Base-by-base conservation (phyloP, 2,329 filamentous ascomycete species). In the Sarocladium brachiariae region DNA sequence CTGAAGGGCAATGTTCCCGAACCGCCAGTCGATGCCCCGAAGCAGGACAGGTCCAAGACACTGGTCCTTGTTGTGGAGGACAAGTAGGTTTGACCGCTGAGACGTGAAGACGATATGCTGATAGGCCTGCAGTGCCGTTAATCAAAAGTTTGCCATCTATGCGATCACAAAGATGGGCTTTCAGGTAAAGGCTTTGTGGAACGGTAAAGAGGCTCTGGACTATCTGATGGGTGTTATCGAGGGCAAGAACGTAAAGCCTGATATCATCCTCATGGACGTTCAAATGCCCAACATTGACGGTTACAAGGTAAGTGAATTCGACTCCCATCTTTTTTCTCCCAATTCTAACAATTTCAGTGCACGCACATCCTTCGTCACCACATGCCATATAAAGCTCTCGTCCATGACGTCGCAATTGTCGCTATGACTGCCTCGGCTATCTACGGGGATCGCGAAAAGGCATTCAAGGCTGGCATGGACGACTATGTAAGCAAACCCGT, bases 341-440 rank as follows among this genome's bases (percentile, higher is more conserved):
- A 25, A 10, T 4, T 14, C 39, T 43, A n/a, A 43, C 21, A 43
- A 4, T 4, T 13, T 3, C 23, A 43, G 52, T 86, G 86, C 37
- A 91, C 87, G 0, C 85, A 89, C 57, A 74, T 86, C 18, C 75
- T 92, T 41, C 76, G 86, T 14, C 83, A 86, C 51, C 80, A 87
- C 56, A 61, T 75, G 2, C 82, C 84, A 0, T 89, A 86, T 65
- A 81, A 76, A 35, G 59, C 70, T 2, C 75, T 78, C 49, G 71
- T 81, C 3, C 72, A 75, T 50, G 72, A 82, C 38, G 82, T 88
- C 4, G 86, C 86, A 0, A 88, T 90, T 48, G 82, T 90, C 33
- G 86, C 86, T n/a, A 88, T 90, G 84, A 90, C 86, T 0, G 87
- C 86, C 4, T 87, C 82, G 3, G 86, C 86, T 1, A 89, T 89